Conservation (phyloP, 257 asterid genomes). For the Scutellaria galericulata region DNA sequence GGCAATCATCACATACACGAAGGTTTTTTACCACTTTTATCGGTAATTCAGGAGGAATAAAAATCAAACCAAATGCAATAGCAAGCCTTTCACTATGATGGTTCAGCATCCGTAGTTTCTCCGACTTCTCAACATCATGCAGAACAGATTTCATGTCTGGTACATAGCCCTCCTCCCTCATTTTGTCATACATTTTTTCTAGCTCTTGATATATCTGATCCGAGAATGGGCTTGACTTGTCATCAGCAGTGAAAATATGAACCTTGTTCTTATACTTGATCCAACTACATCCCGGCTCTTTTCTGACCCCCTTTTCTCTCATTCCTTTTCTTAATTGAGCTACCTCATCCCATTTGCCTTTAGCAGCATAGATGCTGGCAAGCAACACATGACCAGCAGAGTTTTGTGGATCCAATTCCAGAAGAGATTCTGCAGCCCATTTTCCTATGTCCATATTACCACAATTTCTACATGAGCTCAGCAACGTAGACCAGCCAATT, state of each 20-base stretch:
- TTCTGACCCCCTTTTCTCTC: constrained; percentile 68
- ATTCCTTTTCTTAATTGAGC: constrained; percentile 63
- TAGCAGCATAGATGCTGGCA: constrained; percentile 63
- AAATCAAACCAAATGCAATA: constrained; percentile 71
- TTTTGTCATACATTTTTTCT: constrained; percentile 50
- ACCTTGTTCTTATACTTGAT: constrained; percentile 69
- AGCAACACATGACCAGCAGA: constrained; percentile 70
- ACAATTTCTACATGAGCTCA: constrained; percentile 70
- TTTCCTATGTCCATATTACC: constrained; percentile 68
- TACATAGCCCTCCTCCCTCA: constrained; percentile 63
- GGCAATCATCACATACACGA: constrained; percentile 70
- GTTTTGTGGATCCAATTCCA: constrained; percentile 63
- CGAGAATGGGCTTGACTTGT: constrained; percentile 61
- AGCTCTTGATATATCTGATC: constrained; percentile 57
- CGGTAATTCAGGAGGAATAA: constrained; percentile 53
- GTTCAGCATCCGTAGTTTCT: constrained; percentile 58
- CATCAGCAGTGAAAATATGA: constrained; percentile 70
- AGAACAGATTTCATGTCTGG: constrained; percentile 65
- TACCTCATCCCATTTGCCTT: constrained; percentile 71
- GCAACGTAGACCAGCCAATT: constrained; percentile 70
- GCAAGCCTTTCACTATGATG: constrained; percentile 83
- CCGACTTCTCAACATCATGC: constrained; percentile 72
- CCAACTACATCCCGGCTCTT: constrained; percentile 89
- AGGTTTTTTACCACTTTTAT: constrained; percentile 73
- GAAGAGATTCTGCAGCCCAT: constrained; percentile 79